Conservation (phyloP, 2,329 filamentous ascomycete genomes). For the Ploettnerulaceae sp. region DNA sequence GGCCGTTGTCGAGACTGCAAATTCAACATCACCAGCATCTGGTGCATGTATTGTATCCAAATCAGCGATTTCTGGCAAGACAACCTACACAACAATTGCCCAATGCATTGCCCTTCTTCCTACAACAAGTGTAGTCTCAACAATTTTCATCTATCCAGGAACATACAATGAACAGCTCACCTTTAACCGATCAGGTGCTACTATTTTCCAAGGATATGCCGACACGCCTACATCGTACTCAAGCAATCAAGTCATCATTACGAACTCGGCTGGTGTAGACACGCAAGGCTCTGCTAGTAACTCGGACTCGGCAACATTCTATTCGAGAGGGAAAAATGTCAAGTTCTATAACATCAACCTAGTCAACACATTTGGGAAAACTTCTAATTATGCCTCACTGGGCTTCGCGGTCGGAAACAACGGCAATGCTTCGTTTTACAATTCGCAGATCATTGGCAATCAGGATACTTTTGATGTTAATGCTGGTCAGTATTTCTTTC, state of each 20-base stretch:
- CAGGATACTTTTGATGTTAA: constrained; percentile 11
- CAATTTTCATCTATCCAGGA: constrained; percentile 50
- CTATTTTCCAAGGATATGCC: constrained; percentile 8
- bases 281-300: constrained; percentile 8
- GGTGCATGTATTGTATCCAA: constrained; percentile 38
- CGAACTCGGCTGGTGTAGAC: constrained; percentile 7
- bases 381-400: constrained; percentile 6
- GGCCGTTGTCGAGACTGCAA: constrained; percentile 22
- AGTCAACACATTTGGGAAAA: constrained; percentile 6
- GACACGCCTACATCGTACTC: constrained; percentile 1
- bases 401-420: constrained; percentile 37
- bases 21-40: constrained; percentile 32
- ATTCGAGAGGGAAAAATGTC: constrained; percentile 9
- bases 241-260: constrained; percentile 10
- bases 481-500: not conserved
- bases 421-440: constrained; percentile 37
- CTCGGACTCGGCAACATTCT: constrained; percentile 9
- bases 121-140: constrained; percentile 36
- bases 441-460: constrained; percentile 6
- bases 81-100: constrained; percentile 37
- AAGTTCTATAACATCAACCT: constrained; percentile 10
- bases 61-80: constrained; percentile 34
- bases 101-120: constrained; percentile 35
- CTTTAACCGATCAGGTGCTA: constrained; percentile 35
- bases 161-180: constrained; percentile 50